These are phyloP conservation scores for Pezicula radicicola DNA, from an alignment of 2,329 filamentous ascomycete genomes.

Conservation along the genomic window DNA sequence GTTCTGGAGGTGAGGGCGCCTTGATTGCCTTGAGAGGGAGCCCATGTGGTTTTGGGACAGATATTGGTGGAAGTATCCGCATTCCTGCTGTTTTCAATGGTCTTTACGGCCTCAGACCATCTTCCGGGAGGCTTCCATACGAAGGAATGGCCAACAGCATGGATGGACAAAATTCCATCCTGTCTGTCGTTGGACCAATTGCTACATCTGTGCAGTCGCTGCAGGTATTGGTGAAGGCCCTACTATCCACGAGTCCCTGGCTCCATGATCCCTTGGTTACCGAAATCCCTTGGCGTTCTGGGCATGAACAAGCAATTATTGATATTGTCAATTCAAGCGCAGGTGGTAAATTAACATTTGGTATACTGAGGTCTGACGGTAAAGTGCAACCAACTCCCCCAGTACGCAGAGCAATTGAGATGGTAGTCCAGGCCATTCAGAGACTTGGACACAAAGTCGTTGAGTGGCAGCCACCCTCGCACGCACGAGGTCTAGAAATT, in stretches of 20 bases:
- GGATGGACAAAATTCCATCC: slow-evolving; percentile 57
- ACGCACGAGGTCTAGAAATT: slow-evolving; percentile 35
- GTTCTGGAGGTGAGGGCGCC: slow-evolving; percentile 30
- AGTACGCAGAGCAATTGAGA: slow-evolving; percentile 49
- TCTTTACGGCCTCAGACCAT: slow-evolving; percentile 35
- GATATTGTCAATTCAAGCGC: slow-evolving; percentile 35
- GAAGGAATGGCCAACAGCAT: slow-evolving; percentile 58
- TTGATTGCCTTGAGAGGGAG: slow-evolving; percentile 28
- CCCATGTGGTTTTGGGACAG: slow-evolving; percentile 28
- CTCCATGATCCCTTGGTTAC: slow-evolving; percentile 61
- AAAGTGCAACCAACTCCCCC: slow-evolving; percentile 52
- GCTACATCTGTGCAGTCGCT: slow-evolving; percentile 52
- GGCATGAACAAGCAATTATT: slow-evolving; percentile 31
- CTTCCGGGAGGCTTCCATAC: slow-evolving; percentile 38
- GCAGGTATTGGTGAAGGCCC: slow-evolving; percentile 49
- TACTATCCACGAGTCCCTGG: slow-evolving; percentile 62
- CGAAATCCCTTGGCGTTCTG: slow-evolving; percentile 62
- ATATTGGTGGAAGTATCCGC: slow-evolving; percentile 28
- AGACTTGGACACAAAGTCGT: slow-evolving; percentile 55
- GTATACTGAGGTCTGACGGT: slow-evolving; percentile 49
- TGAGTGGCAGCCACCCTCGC: slow-evolving; percentile 54
- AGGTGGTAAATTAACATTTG: slow-evolving; percentile 46
- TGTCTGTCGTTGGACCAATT: slow-evolving; percentile 62
- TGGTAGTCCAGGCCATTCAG: slow-evolving; percentile 45
- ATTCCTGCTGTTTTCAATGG: slow-evolving; percentile 35